A percentile compares a stretch with the other conserved stretches of the same genome.
These are phyloP conservation scores for Elasticomyces elasticus DNA, from an alignment of 495 filamentous ascomycete species.

Conservation along the genomic window DNA sequence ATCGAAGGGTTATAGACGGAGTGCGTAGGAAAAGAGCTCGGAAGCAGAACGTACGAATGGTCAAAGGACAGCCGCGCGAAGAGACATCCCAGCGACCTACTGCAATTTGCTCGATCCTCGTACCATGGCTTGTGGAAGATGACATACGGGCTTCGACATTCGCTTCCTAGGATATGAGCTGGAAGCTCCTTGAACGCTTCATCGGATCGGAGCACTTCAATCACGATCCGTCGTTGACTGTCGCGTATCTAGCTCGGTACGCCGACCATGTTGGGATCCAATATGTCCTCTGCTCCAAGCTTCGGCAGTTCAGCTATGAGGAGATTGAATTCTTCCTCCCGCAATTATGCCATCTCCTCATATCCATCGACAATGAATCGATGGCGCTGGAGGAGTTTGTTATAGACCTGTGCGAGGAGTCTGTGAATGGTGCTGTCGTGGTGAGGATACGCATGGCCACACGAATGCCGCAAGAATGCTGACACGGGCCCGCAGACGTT, in stretches of 20 bases:
- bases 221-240: slow-evolving; percentile 66
- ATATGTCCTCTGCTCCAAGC: slow-evolving; percentile 68
- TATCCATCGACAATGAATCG: slow-evolving; percentile 72
- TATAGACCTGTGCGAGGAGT: slow-evolving; percentile 68
- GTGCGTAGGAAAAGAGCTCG: no score
- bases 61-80: no score
- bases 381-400: slow-evolving; percentile 77
- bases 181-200: slow-evolving; percentile 62
- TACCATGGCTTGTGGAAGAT: slow-evolving; percentile 6
- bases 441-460: no score
- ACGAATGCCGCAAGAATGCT: no score
- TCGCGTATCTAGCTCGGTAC: slow-evolving; percentile 71
- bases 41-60: no score
- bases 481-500: no score
- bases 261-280: slow-evolving; percentile 73
- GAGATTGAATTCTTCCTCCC: slow-evolving; percentile 79
- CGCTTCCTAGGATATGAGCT: slow-evolving; percentile 30
- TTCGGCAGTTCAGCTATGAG: slow-evolving; percentile 69
- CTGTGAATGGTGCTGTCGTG: slow-evolving; percentile 63
- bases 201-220: slow-evolving; percentile 77
- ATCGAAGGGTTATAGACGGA: no score
- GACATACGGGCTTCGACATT: not conserved
- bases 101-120: not conserved
- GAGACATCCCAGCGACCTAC: not conserved
- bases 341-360: slow-evolving; percentile 64